These are phyloP conservation scores for Coemansia sp. DNA, from an alignment of 192 early-diverging fungal species.

Conservation along the genomic window DNA sequence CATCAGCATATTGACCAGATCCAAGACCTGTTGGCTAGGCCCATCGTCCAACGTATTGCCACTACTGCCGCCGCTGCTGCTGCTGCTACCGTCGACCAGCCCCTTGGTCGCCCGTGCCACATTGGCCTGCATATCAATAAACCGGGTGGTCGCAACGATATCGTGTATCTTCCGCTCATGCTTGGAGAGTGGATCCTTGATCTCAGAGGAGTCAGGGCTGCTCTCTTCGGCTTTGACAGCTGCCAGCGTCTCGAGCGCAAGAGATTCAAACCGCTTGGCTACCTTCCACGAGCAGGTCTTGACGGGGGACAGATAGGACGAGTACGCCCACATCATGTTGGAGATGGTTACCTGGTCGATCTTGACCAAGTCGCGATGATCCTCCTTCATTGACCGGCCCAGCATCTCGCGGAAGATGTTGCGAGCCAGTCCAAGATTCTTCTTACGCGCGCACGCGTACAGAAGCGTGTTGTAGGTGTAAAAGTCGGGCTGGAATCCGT, in stretches of 20 bases:
- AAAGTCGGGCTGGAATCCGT: constrained; percentile 79
- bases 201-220: background rate
- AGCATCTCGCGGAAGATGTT: constrained; percentile 62
- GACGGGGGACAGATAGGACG: constrained; percentile 45
- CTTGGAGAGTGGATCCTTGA: constrained; percentile 9
- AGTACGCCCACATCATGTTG: constrained; percentile 71
- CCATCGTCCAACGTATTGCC: background rate
- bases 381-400: constrained; percentile 43
- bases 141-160: constrained; percentile 11
- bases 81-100: constrained; percentile 10
- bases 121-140: constrained; percentile 28
- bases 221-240: constrained; percentile 20
- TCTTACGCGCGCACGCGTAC: constrained; percentile 68
- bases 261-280: constrained; percentile 29
- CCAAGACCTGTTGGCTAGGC: constrained; percentile 7
- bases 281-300: constrained; percentile 45
- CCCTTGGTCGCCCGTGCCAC: constrained; percentile 25
- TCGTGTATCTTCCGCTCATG: constrained; percentile 9
- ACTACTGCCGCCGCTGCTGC: background rate
- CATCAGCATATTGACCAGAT: constrained; percentile 40
- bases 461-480: constrained; percentile 84
- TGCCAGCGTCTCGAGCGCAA: constrained; percentile 38
- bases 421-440: constrained; percentile 71
- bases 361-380: constrained; percentile 46
- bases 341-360: constrained; percentile 63